Evolutionary conservation across 495 filamentous ascomycete species (phyloP), one percentile per base, ranked within the genome.

Genomic region (Penicillium coffeae): DNA sequence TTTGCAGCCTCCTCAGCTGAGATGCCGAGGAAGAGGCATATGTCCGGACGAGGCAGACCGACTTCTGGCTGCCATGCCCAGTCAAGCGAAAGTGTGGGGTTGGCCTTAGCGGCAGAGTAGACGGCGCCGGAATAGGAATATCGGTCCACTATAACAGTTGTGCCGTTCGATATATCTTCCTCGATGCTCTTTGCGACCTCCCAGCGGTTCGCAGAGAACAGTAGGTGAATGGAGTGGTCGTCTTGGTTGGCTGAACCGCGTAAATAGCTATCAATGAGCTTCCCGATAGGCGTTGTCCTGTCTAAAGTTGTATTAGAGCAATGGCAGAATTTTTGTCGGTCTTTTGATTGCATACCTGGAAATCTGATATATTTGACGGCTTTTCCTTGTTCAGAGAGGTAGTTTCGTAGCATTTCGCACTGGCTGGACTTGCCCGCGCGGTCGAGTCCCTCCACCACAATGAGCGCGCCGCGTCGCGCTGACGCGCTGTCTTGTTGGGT

Each of bases 181-280:
- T 79, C 61, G 25, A 93, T 91, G 30, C 73, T 75, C 42, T 76
- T 83, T 63, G 78, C 84, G 47, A 82, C 67, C 68, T 98, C 94
- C 94, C 94, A 98, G 22, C 94, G 80, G 69, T 98, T 97, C 8
- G 93, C 90, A 22, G 88, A 91, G 73, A 97, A 98, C 16, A 97
- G 80, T 15, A 98, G 80, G 65, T 97, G 94, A 56, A 97, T 95
- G 6, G 84, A 85, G 60, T 96, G 91, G 65, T 96, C 93, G 47
- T 94, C 87, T 62, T 90, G 79, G 45, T 89, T 78, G 42, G 82
- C 72, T 55, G 87, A 68, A 54, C 79, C 78, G 56, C 83, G 86
- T 44, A 97, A 81, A 65, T 97, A 98, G 53, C 70, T 70, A 68
- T 95, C 82, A 61, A 98, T 98, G 72, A 95, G 83, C 54, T 86